Percentiles rank a stretch among this genome's conserved stretches.
Evolutionary conservation across 2,329 filamentous ascomycete species (phyloP).

Genomic region (Coniochaeta sp.): DNA sequence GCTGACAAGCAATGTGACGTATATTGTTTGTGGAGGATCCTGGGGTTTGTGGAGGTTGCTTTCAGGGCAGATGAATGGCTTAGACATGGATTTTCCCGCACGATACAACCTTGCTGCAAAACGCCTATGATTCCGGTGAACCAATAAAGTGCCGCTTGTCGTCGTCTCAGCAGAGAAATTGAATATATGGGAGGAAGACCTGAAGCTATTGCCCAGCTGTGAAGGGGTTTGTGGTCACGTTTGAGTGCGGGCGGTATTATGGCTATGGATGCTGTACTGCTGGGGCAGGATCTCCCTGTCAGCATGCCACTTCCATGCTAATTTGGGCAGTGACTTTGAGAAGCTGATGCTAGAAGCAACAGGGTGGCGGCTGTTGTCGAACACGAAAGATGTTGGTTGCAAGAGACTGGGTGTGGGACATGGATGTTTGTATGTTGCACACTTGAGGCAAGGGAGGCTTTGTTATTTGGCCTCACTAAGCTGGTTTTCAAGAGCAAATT

Average conservation of each 20-base stretch:
- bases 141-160: background rate
- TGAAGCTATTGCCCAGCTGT: background rate
- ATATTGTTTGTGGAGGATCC: background rate
- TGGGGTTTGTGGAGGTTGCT: background rate
- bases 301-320: background rate
- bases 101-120: background rate
- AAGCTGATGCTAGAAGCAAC: background rate
- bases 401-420: no score
- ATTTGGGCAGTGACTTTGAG: background rate
- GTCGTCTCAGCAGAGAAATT: background rate
- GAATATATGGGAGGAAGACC: background rate
- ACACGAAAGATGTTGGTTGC: no score
- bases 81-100: background rate
- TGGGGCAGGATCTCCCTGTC: no score
- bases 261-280: no score
- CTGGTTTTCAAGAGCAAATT: background rate
- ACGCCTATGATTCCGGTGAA: background rate
- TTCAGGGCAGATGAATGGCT: background rate
- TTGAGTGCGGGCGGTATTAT: no score
- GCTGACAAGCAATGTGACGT: background rate
- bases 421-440: background rate
- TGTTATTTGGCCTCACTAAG: background rate
- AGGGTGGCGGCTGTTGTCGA: no score
- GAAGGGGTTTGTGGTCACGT: background rate
- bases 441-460: background rate